Conservation (phyloP, 192 early-diverging fungal species). For the Rhizophagus clarus region DNA sequence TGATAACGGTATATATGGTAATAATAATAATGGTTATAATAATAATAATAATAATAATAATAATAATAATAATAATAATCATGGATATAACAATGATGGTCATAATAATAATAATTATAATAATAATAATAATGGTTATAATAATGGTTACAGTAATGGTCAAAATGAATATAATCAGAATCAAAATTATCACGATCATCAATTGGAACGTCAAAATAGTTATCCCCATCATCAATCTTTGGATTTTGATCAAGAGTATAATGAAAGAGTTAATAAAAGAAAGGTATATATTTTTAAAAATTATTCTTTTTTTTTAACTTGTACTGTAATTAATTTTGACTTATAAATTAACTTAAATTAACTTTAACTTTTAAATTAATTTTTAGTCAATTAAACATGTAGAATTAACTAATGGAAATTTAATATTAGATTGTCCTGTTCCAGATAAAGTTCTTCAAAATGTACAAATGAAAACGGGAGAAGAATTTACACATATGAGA, state of each 20-base stretch:
- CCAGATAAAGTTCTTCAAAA: constrained; percentile 54
- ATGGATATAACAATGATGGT: neutral
- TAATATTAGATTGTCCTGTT: constrained; percentile 67
- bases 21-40: no score
- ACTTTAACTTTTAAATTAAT: no score
- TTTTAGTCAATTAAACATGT: constrained; percentile 33
- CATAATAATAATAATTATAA: no score
- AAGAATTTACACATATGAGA: constrained; percentile 70
- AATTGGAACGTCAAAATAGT: neutral
- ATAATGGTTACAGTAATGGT: neutral
- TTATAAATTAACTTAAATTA: no score
- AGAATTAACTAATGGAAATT: constrained; percentile 64
- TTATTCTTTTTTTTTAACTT: no score
- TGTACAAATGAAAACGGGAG: constrained; percentile 47
- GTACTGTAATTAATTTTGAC: no score
- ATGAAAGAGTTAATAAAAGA: neutral
- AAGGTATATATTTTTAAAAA: neutral
- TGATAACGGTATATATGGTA: neutral
- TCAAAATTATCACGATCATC: neutral
- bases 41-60: neutral
- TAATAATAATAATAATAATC: neutral
- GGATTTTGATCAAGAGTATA: neutral
- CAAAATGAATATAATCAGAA: neutral
- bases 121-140: neutral
- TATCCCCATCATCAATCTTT: neutral